These are phyloP conservation scores for Arabidopsis thaliana DNA, from an alignment of 345 rosid genomes.

Conservation along the genomic window TAIR10.1 NC_003070.9:23531501-23532000, in stretches of 20 bases:
- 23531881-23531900: not conserved
- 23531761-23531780: constrained; percentile 11
- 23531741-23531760: not conserved
- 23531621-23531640: not conserved
- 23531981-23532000: too few species aligned
- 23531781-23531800: not conserved
- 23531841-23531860: not conserved
- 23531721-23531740: constrained; percentile 6
- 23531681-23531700: too few species aligned
- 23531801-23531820: not conserved
- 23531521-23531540: not conserved
- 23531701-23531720: not conserved
- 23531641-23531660: not conserved
- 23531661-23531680: not conserved
- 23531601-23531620: not conserved
- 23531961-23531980: too few species aligned
- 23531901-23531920: not conserved
- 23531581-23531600: too few species aligned
- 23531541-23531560: not conserved
- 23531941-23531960: not conserved
- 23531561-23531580: not conserved
- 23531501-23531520: constrained; percentile 1
- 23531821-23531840: not conserved
- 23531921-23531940: constrained; percentile 9
- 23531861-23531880: not conserved